phyloP scores from a whole-genome alignment of 1,139 yeast species.

The Protomyces inouyei region DNA sequence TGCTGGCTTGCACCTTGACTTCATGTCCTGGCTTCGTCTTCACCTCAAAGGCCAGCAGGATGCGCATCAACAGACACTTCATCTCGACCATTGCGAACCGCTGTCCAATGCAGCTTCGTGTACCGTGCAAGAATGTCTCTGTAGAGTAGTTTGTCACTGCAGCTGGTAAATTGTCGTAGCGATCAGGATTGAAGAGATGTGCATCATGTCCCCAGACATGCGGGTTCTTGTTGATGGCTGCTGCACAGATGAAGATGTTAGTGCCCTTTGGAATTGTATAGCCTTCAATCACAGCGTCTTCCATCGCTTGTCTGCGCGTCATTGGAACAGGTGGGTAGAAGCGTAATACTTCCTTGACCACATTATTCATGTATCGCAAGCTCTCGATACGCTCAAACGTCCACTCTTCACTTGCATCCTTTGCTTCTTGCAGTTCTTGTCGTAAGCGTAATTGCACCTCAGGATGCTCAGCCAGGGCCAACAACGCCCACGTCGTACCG shows the following conservation, averaged over 20 bases:
- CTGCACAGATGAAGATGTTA: constrained; percentile 24
- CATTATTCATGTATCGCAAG: constrained; percentile 33
- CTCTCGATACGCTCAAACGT: constrained; percentile 29
- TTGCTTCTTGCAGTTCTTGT: constrained; percentile 27
- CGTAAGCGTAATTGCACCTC: constrained; percentile 30
- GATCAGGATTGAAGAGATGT: constrained; percentile 31
- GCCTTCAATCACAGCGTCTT: constrained; percentile 33
- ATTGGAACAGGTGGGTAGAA: constrained; percentile 37
- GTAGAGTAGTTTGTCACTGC: constrained; percentile 29
- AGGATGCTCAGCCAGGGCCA: constrained; percentile 27
- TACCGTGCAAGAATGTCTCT: constrained; percentile 32
- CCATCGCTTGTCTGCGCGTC: constrained; percentile 36
- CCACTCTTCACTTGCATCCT: constrained; percentile 12
- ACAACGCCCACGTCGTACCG: constrained; percentile 30
- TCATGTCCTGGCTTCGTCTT: constrained; percentile 28
- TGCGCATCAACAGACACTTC: constrained; percentile 28
- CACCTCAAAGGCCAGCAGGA: constrained; percentile 28
- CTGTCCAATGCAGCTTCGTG: constrained; percentile 32
- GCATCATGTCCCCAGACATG: constrained; percentile 33
- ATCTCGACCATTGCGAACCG: constrained; percentile 32
- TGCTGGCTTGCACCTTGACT: constrained; percentile 17
- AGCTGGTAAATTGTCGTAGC: constrained; percentile 30
- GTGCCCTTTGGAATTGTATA: constrained; percentile 29
- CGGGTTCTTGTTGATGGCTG: constrained; percentile 27
- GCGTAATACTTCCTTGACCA: constrained; percentile 37